Base-by-base conservation (phyloP, 2,329 filamentous ascomycete genomes). In the Sarocladium kiliense region DNA sequence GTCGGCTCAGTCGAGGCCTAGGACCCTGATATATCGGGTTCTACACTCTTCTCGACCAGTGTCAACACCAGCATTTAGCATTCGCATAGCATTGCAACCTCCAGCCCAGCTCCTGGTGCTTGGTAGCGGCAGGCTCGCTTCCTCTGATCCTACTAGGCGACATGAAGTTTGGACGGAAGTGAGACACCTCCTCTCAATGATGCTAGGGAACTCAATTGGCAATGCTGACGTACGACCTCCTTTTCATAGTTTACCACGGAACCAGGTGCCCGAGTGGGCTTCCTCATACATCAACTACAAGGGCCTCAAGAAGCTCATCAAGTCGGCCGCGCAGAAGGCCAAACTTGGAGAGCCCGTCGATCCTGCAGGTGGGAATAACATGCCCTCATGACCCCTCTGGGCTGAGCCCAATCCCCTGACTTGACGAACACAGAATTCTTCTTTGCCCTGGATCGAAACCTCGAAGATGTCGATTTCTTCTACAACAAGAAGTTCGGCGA, bases 401-500 rank as follows among this genome's bases (percentile, higher is more conserved):
- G 56, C 44, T 54, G 37, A 34, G 54, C 50, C 63, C 59, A 61
- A 58, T 64, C 50, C 58, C 69, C 68, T 63, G 58, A 61, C 61
- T 53, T 58, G 9, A 21, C 39, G 61, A 55, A 62, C 58, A 64
- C 76, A 97, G 94, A 92, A 71, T 96, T 99, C 80, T 96, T 97
- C 77, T 96, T 93, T 71, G 89, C 88, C 60, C 85, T 99, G 70
- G 94, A 99, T 69, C 89, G 94, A 64, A 97, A 97, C 69, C 86
- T 99, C 66, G 94, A 99, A 77, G 89, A 96, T 73, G 93, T 99
- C 69, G 91, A 97, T 71, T 83, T 84, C 53, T 97, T 99, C 72
- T 97, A 97, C 78, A 97, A 96, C 75, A 95, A 92, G 70, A 97
- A 97, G 69, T 91, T 91, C 66, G 81, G 85, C 58, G 93, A 97